These are phyloP conservation scores for Neocallimastix lanati DNA, from an alignment of 192 early-diverging fungal genomes.

Conservation along the genomic window DNA sequence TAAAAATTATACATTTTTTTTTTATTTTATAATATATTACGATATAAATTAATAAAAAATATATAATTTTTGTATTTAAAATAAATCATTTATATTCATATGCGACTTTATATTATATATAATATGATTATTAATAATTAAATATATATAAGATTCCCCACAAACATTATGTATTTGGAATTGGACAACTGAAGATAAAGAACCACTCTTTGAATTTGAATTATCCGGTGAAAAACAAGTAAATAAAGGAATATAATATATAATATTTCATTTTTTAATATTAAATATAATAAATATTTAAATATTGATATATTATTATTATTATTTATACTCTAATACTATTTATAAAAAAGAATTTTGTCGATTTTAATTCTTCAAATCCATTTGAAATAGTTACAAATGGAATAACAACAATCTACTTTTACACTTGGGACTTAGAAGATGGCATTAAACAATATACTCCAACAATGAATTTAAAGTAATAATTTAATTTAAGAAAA, in stretches of 20 bases:
- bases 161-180: conserved; percentile 32
- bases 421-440: conserved; percentile 17
- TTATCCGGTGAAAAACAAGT: conserved; percentile 25
- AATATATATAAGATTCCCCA: conserved; percentile 11
- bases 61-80: no score
- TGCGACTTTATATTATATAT: no score
- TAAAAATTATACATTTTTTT: conserved; percentile 4
- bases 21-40: not conserved
- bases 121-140: no score
- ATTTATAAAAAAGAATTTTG: conserved; percentile 6
- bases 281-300: no score
- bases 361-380: conserved; percentile 25
- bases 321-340: not conserved
- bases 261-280: no score
- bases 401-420: conserved; percentile 16
- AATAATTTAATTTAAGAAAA: no score
- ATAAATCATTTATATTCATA: no score
- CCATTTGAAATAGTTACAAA: conserved; percentile 22
- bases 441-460: conserved; percentile 14
- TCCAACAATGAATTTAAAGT: conserved; percentile 24
- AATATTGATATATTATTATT: no score
- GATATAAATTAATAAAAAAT: no score
- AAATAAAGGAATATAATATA: no score
- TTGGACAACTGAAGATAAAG: conserved; percentile 23
- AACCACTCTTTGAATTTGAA: conserved; percentile 10